Evolutionary conservation across 148 eudicot genomes (phyloP).

Genomic region (Camellia japonica): DNA sequence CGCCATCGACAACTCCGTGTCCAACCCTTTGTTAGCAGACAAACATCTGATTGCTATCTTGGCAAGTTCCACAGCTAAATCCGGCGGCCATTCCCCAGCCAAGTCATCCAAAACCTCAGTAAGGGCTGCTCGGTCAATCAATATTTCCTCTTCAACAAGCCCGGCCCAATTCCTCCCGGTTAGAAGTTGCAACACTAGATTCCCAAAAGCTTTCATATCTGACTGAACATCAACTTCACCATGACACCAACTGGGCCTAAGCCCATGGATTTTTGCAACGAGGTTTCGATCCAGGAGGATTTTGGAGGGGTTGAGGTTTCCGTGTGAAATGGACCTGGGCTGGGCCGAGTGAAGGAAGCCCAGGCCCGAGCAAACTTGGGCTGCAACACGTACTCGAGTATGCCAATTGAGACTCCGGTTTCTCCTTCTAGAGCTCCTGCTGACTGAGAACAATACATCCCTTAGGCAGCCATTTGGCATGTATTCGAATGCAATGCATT

Average conservation of each 20-base stretch:
- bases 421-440: constrained; percentile 25
- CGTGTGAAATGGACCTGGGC: constrained; percentile 53
- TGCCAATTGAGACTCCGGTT: constrained; percentile 55
- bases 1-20: constrained; percentile 21
- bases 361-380: constrained; percentile 50
- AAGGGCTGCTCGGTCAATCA: constrained; percentile 22
- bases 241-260: constrained; percentile 22
- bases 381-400: constrained; percentile 55
- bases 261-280: constrained; percentile 45
- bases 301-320: constrained; percentile 51
- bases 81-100: constrained; percentile 67
- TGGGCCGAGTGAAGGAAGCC: constrained; percentile 57
- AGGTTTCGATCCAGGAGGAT: constrained; percentile 60
- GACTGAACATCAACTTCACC: constrained; percentile 24
- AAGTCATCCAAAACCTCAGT: constrained; percentile 35
- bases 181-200: constrained; percentile 61
- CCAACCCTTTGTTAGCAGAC: constrained; percentile 25
- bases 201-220: constrained; percentile 58
- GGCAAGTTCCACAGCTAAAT: constrained; percentile 49
- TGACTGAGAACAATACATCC: constrained; percentile 45
- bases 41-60: constrained; percentile 51
- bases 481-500: constrained; percentile 66
- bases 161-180: constrained; percentile 54
- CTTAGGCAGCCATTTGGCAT: constrained; percentile 69
- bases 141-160: constrained; percentile 23